A percentile compares a stretch with the other conserved stretches of the same genome.
Evolutionary conservation across 495 filamentous ascomycete species (phyloP).

Genomic region (Achaetomiella virescens): DNA sequence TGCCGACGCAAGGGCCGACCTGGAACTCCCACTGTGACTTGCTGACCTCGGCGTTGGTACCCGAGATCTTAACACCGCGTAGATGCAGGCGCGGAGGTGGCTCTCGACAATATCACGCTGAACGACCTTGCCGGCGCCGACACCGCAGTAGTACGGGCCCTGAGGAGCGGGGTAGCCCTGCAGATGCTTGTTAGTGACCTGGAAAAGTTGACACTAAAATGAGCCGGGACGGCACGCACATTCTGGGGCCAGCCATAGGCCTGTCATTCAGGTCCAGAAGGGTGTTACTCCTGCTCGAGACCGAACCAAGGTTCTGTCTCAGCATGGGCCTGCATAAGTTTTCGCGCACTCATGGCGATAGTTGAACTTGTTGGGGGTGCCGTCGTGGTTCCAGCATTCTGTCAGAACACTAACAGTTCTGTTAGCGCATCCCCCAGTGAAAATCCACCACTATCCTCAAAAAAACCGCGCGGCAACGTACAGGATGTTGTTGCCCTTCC

Average conservation of each 20-base stretch:
- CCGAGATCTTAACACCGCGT: constrained; percentile 89
- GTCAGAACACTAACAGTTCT: constrained; percentile 60
- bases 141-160: constrained; percentile 99
- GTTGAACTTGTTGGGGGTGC: constrained; percentile 98
- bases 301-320: constrained; percentile 92
- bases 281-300: constrained; percentile 81
- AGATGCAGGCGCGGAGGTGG: constrained; percentile 96
- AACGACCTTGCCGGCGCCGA: constrained; percentile 94
- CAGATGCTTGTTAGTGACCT: not conserved
- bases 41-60: constrained; percentile 94
- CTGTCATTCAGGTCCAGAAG: constrained; percentile 73
- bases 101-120: constrained; percentile 98
- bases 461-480: not conserved
- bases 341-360: constrained; percentile 59
- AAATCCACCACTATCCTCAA: constrained; percentile 42
- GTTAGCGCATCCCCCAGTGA: constrained; percentile 31
- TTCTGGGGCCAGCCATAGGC: constrained; percentile 88
- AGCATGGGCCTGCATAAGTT: constrained; percentile 83
- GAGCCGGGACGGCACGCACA: constrained; percentile 5
- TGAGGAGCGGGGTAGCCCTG: constrained; percentile 87
- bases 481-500: constrained; percentile 74
- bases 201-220: too few relatives aligned
- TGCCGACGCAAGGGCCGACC: constrained; percentile 88
- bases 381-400: constrained; percentile 95
- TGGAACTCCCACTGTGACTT: constrained; percentile 99